These are phyloP conservation scores for Agrocybe chaxingu DNA, from an alignment of 768 basidiomycete species.

Conservation along the genomic window DNA sequence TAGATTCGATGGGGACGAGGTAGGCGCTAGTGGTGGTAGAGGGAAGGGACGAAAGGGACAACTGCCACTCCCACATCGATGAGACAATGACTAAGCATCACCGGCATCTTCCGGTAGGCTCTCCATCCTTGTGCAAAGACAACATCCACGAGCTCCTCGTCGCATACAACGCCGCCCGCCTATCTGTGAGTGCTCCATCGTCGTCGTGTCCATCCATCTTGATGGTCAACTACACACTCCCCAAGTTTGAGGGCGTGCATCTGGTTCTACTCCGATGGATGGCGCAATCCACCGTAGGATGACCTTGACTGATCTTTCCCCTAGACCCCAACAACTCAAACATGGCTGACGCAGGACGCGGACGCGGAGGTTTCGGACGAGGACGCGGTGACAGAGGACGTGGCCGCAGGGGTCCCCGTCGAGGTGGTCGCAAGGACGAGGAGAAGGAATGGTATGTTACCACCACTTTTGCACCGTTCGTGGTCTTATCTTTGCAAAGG, in stretches of 20 bases:
- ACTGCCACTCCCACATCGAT: conserved; percentile 2
- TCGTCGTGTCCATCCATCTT: not conserved
- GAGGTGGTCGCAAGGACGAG: conserved; percentile 98
- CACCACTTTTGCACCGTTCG: not conserved
- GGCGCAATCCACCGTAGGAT: conserved; percentile 35
- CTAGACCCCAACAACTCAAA: conserved; percentile 22
- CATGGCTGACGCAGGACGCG: conserved; percentile 81
- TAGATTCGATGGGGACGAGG: conserved; percentile 27
- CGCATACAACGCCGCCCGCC: conserved; percentile 36
- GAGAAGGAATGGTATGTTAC: conserved; percentile 93
- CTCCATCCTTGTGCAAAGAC: conserved; percentile 3
- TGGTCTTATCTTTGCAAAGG: conserved; percentile 40
- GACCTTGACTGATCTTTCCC: conserved; percentile 26
- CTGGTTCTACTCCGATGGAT: conserved; percentile 44
- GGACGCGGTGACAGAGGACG: conserved; percentile 91
- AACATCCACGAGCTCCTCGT: conserved; percentile 24
- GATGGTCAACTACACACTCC: too few relatives aligned
- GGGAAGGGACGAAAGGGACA: conserved; percentile 10
- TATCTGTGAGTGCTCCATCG: conserved; percentile 33
- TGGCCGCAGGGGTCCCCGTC: conserved; percentile 85
- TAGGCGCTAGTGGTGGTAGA: conserved; percentile 14
- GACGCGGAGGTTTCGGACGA: conserved; percentile 77
- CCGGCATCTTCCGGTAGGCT: conserved; percentile 18
- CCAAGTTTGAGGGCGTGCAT: conserved; percentile 2
- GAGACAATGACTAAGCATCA: conserved; percentile 23